Evolutionary conservation across 352 stramenopile species (phyloP), one percentile per base, ranked within the genome.

Genomic region (Phytophthora foliorum): DNA sequence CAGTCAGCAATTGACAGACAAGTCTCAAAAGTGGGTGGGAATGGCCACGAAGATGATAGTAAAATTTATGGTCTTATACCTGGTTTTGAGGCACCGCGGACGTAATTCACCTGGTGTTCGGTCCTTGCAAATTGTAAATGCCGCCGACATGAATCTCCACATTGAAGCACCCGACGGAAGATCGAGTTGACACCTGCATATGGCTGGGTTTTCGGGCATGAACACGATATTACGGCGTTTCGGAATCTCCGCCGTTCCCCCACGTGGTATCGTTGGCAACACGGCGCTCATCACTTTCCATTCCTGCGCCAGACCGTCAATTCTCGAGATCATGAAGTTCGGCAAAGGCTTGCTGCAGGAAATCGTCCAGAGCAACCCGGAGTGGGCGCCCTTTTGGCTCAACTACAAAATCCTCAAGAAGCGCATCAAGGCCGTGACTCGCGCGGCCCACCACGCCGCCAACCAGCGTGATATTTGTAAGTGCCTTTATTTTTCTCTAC

Each of bases 401-500:
- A 93, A 93, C 75, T 94, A 94, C 69, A 94, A 94, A 75, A 85
- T 70, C 32, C 82, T 94, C 50, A 94, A 94, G 72, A 94, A 93
- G 59, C 84, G 81, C 65, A 93, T 94, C 57, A 94, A 94, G 68
- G 81, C 80, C 32, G 84, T 93, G 34, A 85, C 80, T 8, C 58
- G 70, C 39, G 75, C 78, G 27, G 75, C 67, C 25, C 74, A 80
- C 63, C 71, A 78, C 44, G 60, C 73, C 27, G 27, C 69, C 53
- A 75, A 57, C 21, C 67, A 87, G 62, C 69, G 69, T 34, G 75
- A 83, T 75, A 86, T 88, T 25, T 86, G 80, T 88, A 70, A 48
- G 80, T 66, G 21, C 1, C n/a, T n/a, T n/a, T n/a, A n/a, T n/a
- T n/a, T 48, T 49, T 49, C 6, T 6, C 13, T 1, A 11, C 8